Conservation (phyloP, 163 green algal genomes). For the Smithsoniella earleae region DNA sequence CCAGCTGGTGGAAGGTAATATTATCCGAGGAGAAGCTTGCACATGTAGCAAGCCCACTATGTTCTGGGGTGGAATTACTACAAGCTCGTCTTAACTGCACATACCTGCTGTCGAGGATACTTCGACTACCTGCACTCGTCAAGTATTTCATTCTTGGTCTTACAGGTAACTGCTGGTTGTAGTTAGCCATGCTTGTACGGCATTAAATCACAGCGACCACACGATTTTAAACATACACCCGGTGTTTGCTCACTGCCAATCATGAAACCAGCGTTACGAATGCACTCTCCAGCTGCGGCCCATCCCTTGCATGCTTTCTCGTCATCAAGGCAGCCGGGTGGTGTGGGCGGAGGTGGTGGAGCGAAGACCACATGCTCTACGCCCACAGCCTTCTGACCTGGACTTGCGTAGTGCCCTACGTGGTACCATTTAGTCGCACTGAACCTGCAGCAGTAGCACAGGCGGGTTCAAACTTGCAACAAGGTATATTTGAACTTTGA, state of each 20-base stretch:
- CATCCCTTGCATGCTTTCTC: constrained; percentile 40
- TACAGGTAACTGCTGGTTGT: no score
- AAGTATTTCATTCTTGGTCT: no score
- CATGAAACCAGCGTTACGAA: constrained; percentile 50
- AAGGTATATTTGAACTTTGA: no score
- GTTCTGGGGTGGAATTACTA: no score
- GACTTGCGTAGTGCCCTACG: constrained; percentile 33
- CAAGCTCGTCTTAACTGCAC: no score
- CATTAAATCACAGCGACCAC: constrained; percentile 37
- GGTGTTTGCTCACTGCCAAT: constrained; percentile 33
- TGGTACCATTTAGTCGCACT: constrained; percentile 40
- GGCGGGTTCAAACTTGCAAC: no score
- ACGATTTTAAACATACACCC: constrained; percentile 41
- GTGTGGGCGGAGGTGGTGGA: background rate
- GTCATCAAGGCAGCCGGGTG: constrained; percentile 41
- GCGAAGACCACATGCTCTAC: constrained; percentile 30
- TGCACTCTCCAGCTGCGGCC: constrained; percentile 54
- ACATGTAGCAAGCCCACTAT: no score
- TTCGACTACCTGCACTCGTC: no score
- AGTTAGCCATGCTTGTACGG: no score
- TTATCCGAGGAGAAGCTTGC: no score
- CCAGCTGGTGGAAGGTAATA: no score
- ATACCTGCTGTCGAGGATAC: no score
- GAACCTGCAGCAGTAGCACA: constrained; percentile 37
- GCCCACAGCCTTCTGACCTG: constrained; percentile 8